Base-by-base conservation (phyloP, 768 basidiomycete genomes). In the Mycena amicta region DNA sequence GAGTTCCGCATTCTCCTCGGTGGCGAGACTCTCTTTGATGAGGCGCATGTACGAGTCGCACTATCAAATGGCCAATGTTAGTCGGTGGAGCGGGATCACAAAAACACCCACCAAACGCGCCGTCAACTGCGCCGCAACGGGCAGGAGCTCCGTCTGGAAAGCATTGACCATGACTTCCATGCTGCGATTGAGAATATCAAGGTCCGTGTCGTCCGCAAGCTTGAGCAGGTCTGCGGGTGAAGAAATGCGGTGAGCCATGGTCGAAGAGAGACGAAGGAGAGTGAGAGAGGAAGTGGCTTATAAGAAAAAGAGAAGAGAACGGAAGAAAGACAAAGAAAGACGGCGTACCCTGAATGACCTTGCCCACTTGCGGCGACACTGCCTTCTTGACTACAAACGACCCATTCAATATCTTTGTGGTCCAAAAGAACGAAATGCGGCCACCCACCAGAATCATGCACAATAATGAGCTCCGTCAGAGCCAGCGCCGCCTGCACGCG, bases 81-180 rank as follows among this genome's bases (percentile, higher is more conserved):
- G n/a, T n/a, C n/a, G n/a, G n/a, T n/a, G n/a, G n/a, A n/a, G n/a
- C n/a, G n/a, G n/a, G n/a, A 28, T 5, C 12, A 28, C 11, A 23
- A 13, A 12, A 52, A 27, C 49, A 53, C 89, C 20, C 65, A 92
- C 92, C 70, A 95, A 77, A 62, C 90, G 84, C 18, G 84, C 80
- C 8, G 90, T 85, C 45, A 96, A 79, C 70, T 92, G 88, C 30
- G 87, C 86, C 16, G 92, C 90, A 40, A 95, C 93, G 4, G 93
- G 93, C 3, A 93, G 75, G 4, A 96, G 77, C 76, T 95, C 90
- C 3, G 84, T 84, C 67, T 90, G 87, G 83, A 92, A 96, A 40
- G 83, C 83, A 63, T 92, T 86, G 16, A 95, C 93, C 84, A 95
- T 88, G 25, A 85, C 83, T 66, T 93, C 90, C 88, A 93, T 92